Evolutionary conservation across 202 grass and related monocot genomes (phyloP).

Genomic region (Cymbopogon flexuosus): DNA sequence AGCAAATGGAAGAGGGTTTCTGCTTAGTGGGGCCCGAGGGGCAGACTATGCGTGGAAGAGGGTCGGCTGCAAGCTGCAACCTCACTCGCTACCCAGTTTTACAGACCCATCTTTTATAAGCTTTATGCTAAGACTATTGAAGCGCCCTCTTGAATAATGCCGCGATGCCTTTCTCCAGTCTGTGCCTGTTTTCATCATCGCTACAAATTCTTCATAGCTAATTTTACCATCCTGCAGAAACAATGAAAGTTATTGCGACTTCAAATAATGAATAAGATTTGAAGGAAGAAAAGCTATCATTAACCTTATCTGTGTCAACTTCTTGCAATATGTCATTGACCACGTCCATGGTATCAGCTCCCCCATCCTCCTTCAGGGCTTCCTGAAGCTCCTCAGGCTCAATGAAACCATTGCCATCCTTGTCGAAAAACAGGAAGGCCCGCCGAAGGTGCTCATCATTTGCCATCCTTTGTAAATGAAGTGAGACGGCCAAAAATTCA

Average conservation of each 20-base stretch:
- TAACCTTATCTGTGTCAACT: slow-evolving; percentile 98
- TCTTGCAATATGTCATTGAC: slow-evolving; percentile 96
- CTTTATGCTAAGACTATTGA: slow-evolving; percentile 95
- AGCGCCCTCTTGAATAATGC: slow-evolving; percentile 99
- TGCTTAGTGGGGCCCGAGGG: slow-evolving; percentile 31
- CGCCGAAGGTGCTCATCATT: slow-evolving; percentile 85
- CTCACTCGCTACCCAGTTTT: slow-evolving; percentile 70
- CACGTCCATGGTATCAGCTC: slow-evolving; percentile 66
- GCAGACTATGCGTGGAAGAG: slow-evolving; percentile 22
- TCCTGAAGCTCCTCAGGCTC: slow-evolving; percentile 83
- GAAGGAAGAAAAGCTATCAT: not conserved
- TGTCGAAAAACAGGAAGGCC: slow-evolving; percentile 94
- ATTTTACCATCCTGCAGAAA: slow-evolving; percentile 90
- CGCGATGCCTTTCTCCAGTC: slow-evolving; percentile 97
- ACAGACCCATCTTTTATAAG: slow-evolving; percentile 95
- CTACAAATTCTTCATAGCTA: slow-evolving; percentile 94
- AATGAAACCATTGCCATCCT: slow-evolving; percentile 93
- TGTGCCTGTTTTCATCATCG: slow-evolving; percentile 99
- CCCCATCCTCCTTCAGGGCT: slow-evolving; percentile 74
- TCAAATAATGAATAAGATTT: not conserved
- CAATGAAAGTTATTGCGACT: not conserved
- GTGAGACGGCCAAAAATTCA: slow-evolving; percentile 95
- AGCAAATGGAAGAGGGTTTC: slow-evolving; percentile 43
- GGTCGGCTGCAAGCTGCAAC: slow-evolving; percentile 23
- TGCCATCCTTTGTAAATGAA: slow-evolving; percentile 99